Evolutionary conservation across 73 alveolate species (phyloP).

Genomic region (Tetrahymena thermophila): DNA sequence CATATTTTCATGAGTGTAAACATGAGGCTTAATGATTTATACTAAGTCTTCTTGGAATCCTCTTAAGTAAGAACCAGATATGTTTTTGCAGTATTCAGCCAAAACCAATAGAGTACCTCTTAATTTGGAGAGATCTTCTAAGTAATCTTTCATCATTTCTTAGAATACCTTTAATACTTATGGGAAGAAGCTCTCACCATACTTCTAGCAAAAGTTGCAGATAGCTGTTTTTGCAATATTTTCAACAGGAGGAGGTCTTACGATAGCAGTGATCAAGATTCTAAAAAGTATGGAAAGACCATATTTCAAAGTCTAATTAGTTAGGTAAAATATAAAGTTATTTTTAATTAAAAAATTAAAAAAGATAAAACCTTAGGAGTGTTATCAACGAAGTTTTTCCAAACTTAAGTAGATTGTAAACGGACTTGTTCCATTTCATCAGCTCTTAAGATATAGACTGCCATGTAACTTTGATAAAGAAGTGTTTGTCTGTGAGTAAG

Average conservation of each 20-base stretch:
- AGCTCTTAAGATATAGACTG: constrained; percentile 47
- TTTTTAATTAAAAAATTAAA: background rate
- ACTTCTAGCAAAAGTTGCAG: constrained; percentile 44
- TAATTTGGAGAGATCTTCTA: background rate
- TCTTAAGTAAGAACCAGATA: background rate
- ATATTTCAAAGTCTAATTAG: constrained; percentile 16
- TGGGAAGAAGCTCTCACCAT: constrained; percentile 45
- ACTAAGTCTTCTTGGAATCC: constrained; percentile 4
- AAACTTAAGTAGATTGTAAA: constrained; percentile 50
- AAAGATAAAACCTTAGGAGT: constrained; percentile 13
- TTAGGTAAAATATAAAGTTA: background rate
- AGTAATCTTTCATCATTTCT: background rate
- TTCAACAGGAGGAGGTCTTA: background rate
- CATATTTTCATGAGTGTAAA: constrained; percentile 1
- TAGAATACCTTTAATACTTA: constrained; percentile 48
- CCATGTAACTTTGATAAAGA: constrained; percentile 37
- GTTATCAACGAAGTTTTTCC: constrained; percentile 68
- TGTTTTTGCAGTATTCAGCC: background rate
- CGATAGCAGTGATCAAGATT: background rate
- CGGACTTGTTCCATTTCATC: constrained; percentile 61
- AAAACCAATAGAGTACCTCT: constrained; percentile 29
- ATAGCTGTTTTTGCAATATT: constrained; percentile 15
- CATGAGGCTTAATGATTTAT: constrained; percentile 8
- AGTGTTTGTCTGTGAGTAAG: constrained; percentile 31
- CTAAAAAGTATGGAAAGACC: constrained; percentile 7